Evolutionary conservation across 1,284 basidiomycete genomes (phyloP).

Genomic region (Rhodotorula sp.): DNA sequence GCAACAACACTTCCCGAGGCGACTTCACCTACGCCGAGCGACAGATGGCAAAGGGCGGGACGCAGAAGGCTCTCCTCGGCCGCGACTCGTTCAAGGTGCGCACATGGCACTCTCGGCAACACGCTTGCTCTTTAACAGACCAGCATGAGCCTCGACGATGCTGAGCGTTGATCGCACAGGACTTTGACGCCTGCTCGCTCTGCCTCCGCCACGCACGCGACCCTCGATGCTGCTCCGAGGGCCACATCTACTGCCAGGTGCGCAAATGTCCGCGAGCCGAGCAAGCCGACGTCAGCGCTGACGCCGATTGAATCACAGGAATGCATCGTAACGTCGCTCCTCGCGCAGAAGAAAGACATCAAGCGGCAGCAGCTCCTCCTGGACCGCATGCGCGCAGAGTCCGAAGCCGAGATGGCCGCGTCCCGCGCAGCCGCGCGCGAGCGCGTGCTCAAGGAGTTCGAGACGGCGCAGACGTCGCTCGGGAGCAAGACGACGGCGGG

Average conservation of each 20-base stretch:
- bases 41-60: constrained; percentile 77
- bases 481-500: constrained; percentile 42
- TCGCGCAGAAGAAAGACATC: constrained; percentile 85
- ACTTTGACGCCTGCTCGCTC: constrained; percentile 40
- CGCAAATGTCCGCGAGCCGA: constrained; percentile 46
- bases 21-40: constrained; percentile 79
- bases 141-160: no score
- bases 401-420: constrained; percentile 67
- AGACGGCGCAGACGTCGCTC: constrained; percentile 72
- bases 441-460: constrained; percentile 80
- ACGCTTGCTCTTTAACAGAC: no score
- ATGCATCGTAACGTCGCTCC: constrained; percentile 49
- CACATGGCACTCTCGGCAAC: not conserved
- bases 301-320: constrained; percentile 51
- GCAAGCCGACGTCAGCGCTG: not conserved
- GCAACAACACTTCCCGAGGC: constrained; percentile 67
- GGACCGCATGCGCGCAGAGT: constrained; percentile 69
- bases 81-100: constrained; percentile 36
- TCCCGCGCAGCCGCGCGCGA: constrained; percentile 73
- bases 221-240: constrained; percentile 75
- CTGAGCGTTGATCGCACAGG: not conserved
- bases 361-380: constrained; percentile 77
- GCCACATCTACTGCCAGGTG: constrained; percentile 76
- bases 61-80: constrained; percentile 54
- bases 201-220: constrained; percentile 60